These are phyloP conservation scores for Hygrophorus pudorinus DNA, from an alignment of 768 basidiomycete genomes.

Conservation along the genomic window DNA sequence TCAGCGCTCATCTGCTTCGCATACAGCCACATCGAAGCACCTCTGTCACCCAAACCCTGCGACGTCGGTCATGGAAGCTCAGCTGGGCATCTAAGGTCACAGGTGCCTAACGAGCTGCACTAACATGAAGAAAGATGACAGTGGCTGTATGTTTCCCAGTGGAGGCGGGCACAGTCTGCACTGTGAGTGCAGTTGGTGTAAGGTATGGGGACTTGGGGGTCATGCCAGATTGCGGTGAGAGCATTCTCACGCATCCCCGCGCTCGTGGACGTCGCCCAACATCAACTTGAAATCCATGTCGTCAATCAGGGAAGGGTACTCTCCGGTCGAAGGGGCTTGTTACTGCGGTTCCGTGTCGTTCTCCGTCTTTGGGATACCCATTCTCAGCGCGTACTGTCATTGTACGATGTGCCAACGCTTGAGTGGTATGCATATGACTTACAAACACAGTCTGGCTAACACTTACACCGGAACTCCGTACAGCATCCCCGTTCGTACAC, in stretches of 20 bases:
- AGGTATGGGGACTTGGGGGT: no score
- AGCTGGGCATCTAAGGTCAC: slow-evolving; percentile 2
- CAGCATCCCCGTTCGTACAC: slow-evolving; percentile 54
- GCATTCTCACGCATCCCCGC: neutral
- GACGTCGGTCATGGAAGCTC: neutral
- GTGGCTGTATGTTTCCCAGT: slow-evolving; percentile 34
- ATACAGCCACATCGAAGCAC: slow-evolving; percentile 45
- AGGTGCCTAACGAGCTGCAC: no score
- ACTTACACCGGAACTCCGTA: neutral
- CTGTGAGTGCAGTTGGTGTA: no score
- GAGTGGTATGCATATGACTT: slow-evolving; percentile 28
- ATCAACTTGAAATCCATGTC: slow-evolving; percentile 2
- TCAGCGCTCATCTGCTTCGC: slow-evolving; percentile 33
- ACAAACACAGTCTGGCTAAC: neutral
- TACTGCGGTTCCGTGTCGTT: slow-evolving; percentile 48
- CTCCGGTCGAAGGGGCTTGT: slow-evolving; percentile 36
- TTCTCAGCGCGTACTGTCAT: slow-evolving; percentile 57
- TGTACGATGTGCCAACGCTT: slow-evolving; percentile 61
- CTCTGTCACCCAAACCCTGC: slow-evolving; percentile 41
- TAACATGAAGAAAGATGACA: slow-evolving; percentile 60
- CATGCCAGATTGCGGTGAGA: neutral
- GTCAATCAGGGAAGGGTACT: slow-evolving; percentile 6
- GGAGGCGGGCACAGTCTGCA: no score
- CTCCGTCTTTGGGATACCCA: slow-evolving; percentile 34
- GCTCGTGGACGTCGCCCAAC: slow-evolving; percentile 2